These are phyloP conservation scores for Colletotrichum falcatum DNA, from an alignment of 2,329 filamentous ascomycete genomes.

Conservation along the genomic window DNA sequence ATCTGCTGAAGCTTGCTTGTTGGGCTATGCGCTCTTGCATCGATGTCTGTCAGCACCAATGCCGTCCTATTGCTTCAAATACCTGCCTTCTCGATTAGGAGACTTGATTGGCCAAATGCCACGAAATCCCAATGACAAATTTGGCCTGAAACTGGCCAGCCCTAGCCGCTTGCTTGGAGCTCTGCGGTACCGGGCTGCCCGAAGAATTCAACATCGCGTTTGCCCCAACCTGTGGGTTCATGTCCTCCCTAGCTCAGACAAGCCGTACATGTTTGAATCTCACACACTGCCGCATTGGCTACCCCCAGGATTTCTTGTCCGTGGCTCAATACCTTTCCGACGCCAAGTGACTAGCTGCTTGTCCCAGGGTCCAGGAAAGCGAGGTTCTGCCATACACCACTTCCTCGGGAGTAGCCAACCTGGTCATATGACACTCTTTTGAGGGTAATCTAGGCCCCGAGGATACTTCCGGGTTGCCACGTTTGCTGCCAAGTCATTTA, in stretches of 20 bases:
- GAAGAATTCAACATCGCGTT: background rate
- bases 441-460: too few relatives aligned
- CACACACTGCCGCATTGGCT: too few relatives aligned
- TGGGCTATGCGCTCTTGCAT: background rate
- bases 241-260: background rate
- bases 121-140: background rate
- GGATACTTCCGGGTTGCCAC: background rate
- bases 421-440: background rate
- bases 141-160: background rate
- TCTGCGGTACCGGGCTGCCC: background rate
- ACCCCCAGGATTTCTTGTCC: too few relatives aligned
- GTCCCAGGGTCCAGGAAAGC: background rate
- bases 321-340: background rate
- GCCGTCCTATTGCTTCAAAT: background rate
- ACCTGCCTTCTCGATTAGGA: background rate
- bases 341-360: slow-evolving; percentile 1
- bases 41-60: background rate
- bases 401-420: background rate
- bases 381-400: background rate
- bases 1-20: background rate
- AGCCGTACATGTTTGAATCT: background rate
- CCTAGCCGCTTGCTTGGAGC: background rate
- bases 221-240: too few relatives aligned
- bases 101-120: background rate
- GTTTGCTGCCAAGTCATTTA: too few relatives aligned